Base-by-base conservation (phyloP, 2,329 filamentous ascomycete species). In the Alternaria postmessia region DNA sequence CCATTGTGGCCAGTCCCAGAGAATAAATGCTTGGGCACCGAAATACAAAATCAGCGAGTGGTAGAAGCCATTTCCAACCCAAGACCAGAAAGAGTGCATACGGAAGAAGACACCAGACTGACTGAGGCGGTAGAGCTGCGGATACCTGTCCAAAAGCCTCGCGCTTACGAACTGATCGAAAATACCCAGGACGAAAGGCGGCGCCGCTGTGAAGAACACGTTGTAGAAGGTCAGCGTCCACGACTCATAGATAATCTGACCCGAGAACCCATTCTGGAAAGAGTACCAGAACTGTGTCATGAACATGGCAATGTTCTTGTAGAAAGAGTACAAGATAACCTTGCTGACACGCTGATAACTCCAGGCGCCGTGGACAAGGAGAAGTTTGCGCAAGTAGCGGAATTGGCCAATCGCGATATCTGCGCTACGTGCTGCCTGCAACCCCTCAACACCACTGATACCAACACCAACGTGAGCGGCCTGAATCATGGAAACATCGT, bases 201-300 rank as follows among this genome's bases (percentile, higher is more conserved):
- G 95, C 18, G 97, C 84, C 20, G 96, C 91, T 0, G 95, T 99
- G 82, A 96, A 99, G 78, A 99, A 91, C 78, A 99, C 93, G 83
- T 99, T 99, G 85, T 97, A 99, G 82, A 98, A 96, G 7, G 94
- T 97, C n/a, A 99, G 84, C 0, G 94, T 97, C 96, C 96, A 99
- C 9, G 95, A 98, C 81, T 99, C 95, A 85, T 94, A 98, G 76
- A 99, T 98, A 75, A 98, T 93, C 77, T 97, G 91, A 52, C 95
- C 95, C 1, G 94, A 98, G 80, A 98, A 99, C 67, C 92, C 92
- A 79, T 99, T 99, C 86, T 97, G 93, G 83, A 99, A 99, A 0
- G 93, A 92, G 81, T 95, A 98, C 76, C 96, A 99, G 78, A 99
- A 99, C 77, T 99, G 96, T 61, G 96, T 99, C 91, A 99, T 94